A percentile compares a stretch with the other conserved stretches of the same genome.
Evolutionary conservation across 352 stramenopile species (phyloP).

Genomic region (Pythium apleroticum): DNA sequence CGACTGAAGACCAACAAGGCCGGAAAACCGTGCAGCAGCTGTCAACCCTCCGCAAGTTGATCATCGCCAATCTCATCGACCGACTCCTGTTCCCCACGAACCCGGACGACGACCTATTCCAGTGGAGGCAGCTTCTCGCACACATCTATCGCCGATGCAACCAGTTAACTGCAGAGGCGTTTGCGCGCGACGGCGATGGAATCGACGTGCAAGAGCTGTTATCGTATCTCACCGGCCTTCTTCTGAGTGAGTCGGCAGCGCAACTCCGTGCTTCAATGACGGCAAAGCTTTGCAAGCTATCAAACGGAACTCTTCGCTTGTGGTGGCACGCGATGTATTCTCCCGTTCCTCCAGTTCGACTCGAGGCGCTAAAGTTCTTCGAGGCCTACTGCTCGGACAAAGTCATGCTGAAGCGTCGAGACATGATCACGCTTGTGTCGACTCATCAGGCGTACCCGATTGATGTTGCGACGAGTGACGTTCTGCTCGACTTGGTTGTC

Average conservation of each 20-base stretch:
- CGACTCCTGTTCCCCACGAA: slow-evolving; percentile 52
- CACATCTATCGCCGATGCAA: slow-evolving; percentile 56
- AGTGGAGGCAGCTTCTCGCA: slow-evolving; percentile 70
- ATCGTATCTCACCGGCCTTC: slow-evolving; percentile 49
- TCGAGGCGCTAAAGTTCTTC: slow-evolving; percentile 64
- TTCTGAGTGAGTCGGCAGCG: slow-evolving; percentile 19
- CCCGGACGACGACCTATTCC: slow-evolving; percentile 29
- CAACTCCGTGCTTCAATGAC: slow-evolving; percentile 30
- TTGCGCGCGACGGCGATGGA: slow-evolving; percentile 27
- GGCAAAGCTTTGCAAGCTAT: slow-evolving; percentile 48
- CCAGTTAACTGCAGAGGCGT: slow-evolving; percentile 22
- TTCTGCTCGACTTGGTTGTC: slow-evolving; percentile 67
- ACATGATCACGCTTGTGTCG: slow-evolving; percentile 65
- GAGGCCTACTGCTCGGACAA: slow-evolving; percentile 72
- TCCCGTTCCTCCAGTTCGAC: slow-evolving; percentile 43
- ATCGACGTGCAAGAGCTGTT: slow-evolving; percentile 65
- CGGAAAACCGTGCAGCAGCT: slow-evolving; percentile 38
- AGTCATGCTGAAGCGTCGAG: slow-evolving; percentile 50
- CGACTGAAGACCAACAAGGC: slow-evolving; percentile 21
- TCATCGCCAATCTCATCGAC: slow-evolving; percentile 74
- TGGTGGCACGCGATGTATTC: slow-evolving; percentile 67
- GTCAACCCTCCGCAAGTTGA: slow-evolving; percentile 33
- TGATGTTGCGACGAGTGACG: slow-evolving; percentile 40
- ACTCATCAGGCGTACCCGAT: slow-evolving; percentile 54
- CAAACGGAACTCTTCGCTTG: slow-evolving; percentile 60